phyloP scores from a whole-genome alignment of 176 grass and related monocot species.

The Carex kokanica region DNA sequence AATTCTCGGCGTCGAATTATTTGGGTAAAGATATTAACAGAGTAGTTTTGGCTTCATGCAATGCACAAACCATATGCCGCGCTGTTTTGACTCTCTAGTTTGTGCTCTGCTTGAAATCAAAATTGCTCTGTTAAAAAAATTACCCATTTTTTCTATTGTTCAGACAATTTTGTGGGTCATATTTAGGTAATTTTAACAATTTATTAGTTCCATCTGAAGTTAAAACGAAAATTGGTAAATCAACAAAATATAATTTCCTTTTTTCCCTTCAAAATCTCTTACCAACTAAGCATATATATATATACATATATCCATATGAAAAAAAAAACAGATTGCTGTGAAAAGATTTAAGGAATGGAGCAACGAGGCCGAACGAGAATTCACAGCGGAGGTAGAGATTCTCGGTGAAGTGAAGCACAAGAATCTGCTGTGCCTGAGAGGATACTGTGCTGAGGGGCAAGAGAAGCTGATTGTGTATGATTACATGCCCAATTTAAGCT shows the following conservation, averaged over 20 bases:
- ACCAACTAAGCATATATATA: neutral
- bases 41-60: too few relatives aligned
- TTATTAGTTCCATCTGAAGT: neutral
- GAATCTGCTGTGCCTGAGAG: constrained; percentile 30
- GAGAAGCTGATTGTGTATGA: constrained; percentile 32
- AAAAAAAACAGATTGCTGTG: constrained; percentile 26
- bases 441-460: constrained; percentile 35
- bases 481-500: constrained; percentile 31
- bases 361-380: constrained; percentile 15
- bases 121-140: too few relatives aligned
- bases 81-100: too few relatives aligned
- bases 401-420: constrained; percentile 28
- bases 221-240: neutral
- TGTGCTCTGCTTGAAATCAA: too few relatives aligned
- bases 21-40: too few relatives aligned
- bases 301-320: neutral
- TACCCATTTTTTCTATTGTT: neutral
- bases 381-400: constrained; percentile 17
- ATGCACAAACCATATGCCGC: too few relatives aligned
- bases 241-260: neutral
- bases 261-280: too few relatives aligned
- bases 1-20: neutral
- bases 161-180: neutral
- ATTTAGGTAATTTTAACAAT: neutral
- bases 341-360: constrained; percentile 35